A percentile compares a stretch with the other conserved stretches of the same genome.
phyloP scores from a whole-genome alignment of 73 alveolate species.

The Paramecium sonneborni region DNA sequence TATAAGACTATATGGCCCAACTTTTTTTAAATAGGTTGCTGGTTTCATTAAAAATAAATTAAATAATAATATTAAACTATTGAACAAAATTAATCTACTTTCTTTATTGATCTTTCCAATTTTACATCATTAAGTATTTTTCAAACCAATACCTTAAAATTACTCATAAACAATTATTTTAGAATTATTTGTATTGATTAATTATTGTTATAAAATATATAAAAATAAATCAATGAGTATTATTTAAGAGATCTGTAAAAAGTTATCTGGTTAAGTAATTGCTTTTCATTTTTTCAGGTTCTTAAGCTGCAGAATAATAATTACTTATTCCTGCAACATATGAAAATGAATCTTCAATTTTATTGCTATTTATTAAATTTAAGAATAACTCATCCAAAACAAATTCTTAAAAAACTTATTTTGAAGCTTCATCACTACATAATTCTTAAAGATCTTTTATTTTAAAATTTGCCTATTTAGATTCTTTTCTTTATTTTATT shows the following conservation, averaged over 20 bases:
- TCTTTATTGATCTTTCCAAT: no score
- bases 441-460: neutral
- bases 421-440: neutral
- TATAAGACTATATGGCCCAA: conserved; percentile 57
- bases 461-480: neutral
- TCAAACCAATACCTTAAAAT: no score
- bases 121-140: no score
- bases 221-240: no score
- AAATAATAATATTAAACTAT: no score
- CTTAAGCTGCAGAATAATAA: neutral
- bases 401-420: neutral
- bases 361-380: neutral
- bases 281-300: neutral
- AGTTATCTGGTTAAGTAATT: neutral
- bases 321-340: neutral
- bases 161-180: no score
- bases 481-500: neutral
- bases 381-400: neutral
- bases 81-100: no score
- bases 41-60: neutral
- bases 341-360: neutral
- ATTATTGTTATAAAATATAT: no score
- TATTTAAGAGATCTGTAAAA: neutral
- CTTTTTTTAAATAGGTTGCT: conserved; percentile 56
- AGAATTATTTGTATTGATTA: no score